phyloP scores from a whole-genome alignment of 2,329 filamentous ascomycete species.

The Albophoma yamanashiensis region DNA sequence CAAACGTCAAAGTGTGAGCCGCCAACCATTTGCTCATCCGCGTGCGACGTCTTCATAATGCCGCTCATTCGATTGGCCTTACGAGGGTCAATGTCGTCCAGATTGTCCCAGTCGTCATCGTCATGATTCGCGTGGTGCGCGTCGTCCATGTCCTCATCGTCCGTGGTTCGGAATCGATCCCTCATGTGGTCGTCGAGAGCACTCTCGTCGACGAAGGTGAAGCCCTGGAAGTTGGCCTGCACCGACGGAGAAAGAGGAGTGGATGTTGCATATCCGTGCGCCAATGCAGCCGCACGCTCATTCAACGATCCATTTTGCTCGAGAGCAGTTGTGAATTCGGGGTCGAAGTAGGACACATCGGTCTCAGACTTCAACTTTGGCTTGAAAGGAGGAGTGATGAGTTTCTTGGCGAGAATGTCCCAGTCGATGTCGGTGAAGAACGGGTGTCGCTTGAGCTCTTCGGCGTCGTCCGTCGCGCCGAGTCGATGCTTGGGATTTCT shows the following conservation, averaged over 20 bases:
- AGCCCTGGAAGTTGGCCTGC: conserved; percentile 96
- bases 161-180: conserved; percentile 29
- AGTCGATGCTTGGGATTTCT: conserved; percentile 93
- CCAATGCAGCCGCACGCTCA: conserved; percentile 76
- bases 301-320: conserved; percentile 83
- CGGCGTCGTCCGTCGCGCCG: conserved; percentile 81
- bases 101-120: conserved; percentile 49
- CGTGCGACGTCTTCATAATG: conserved; percentile 43
- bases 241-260: conserved; percentile 91
- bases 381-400: conserved; percentile 94
- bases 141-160: conserved; percentile 53
- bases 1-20: conserved; percentile 54
- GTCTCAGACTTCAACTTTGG: conserved; percentile 92
- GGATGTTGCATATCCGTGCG: conserved; percentile 75
- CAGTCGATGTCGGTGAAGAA: conserved; percentile 96
- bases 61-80: conserved; percentile 54
- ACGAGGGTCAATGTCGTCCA: conserved; percentile 41
- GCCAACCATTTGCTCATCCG: conserved; percentile 55
- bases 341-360: conserved; percentile 96
- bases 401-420: conserved; percentile 77
- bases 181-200: conserved; percentile 80
- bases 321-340: conserved; percentile 92
- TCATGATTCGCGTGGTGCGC: conserved; percentile 25
- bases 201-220: conserved; percentile 98
- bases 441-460: conserved; percentile 85